phyloP scores from a whole-genome alignment of 176 grass and related monocot species.

The Poa pratensis region DNA sequence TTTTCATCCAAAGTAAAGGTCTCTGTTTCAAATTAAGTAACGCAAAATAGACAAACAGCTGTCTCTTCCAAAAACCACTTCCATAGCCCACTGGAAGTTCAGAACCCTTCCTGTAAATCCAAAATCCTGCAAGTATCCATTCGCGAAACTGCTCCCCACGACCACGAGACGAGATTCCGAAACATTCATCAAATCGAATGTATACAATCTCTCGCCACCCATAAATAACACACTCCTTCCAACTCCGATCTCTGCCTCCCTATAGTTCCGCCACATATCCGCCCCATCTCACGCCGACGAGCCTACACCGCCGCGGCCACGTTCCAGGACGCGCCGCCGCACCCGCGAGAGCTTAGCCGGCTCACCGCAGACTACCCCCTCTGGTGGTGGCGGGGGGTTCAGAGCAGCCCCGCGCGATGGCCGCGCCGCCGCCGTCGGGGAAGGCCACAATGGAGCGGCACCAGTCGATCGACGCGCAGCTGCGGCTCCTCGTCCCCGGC shows the following conservation, averaged over 20 bases:
- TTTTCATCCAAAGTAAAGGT: no score
- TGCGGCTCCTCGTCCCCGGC: conserved; percentile 69
- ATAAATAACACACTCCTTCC: conserved; percentile 27
- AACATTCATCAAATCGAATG: background rate
- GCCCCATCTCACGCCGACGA: conserved; percentile 20
- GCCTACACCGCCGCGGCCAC: background rate
- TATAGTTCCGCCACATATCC: background rate
- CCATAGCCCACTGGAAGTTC: no score
- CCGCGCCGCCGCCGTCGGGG: conserved; percentile 18
- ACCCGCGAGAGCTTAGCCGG: conserved; percentile 1
- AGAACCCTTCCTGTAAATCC: background rate
- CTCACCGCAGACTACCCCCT: background rate
- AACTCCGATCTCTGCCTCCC: background rate
- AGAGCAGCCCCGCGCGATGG: background rate
- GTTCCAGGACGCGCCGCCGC: background rate
- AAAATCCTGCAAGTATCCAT: background rate
- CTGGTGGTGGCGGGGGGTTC: conserved; percentile 14
- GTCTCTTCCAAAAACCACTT: no score
- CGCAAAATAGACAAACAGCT: no score
- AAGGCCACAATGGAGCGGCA: conserved; percentile 63
- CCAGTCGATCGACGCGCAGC: conserved; percentile 92
- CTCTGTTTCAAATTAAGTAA: no score
- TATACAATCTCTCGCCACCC: background rate
- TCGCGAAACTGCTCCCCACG: background rate
- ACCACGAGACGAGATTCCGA: background rate